Evolutionary conservation across 192 early-diverging fungal genomes (phyloP).

Genomic region (Coemansia sp.): DNA sequence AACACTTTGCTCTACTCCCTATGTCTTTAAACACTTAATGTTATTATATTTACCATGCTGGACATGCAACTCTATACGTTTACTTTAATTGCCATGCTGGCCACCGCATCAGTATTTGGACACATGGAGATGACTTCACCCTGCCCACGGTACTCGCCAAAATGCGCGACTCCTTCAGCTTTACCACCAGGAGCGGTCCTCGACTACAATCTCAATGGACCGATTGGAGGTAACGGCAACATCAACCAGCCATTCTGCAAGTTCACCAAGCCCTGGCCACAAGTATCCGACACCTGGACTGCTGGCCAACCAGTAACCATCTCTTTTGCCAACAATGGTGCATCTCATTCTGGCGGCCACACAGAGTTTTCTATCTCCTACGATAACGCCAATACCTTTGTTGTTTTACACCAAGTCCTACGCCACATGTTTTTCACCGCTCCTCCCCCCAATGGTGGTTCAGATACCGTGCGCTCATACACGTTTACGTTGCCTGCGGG

Average conservation of each 20-base stretch:
- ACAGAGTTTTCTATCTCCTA: conserved; percentile 58
- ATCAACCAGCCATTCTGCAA: conserved; percentile 38
- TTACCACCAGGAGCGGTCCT: conserved; percentile 2
- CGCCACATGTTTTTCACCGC: conserved; percentile 31
- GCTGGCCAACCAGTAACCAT: conserved; percentile 47
- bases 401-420: conserved; percentile 44
- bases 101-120: conserved; percentile 5
- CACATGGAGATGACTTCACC: conserved; percentile 29
- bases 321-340: conserved; percentile 32
- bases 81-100: neutral
- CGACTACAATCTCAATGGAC: conserved; percentile 47
- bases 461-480: conserved; percentile 13
- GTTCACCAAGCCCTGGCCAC: conserved; percentile 22
- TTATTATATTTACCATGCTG: neutral
- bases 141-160: conserved; percentile 21
- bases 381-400: conserved; percentile 44
- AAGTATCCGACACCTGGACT: conserved; percentile 23
- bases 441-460: conserved; percentile 8
- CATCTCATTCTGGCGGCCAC: conserved; percentile 55
- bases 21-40: neutral
- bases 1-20: neutral
- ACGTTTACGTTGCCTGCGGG: conserved; percentile 24
- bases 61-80: neutral
- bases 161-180: conserved; percentile 1
- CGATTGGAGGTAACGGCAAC: conserved; percentile 32